A percentile compares a stretch with the other conserved stretches of the same genome.
Conservation (phyloP, 2,329 filamentous ascomycete species). For the Periconia sp. region DNA sequence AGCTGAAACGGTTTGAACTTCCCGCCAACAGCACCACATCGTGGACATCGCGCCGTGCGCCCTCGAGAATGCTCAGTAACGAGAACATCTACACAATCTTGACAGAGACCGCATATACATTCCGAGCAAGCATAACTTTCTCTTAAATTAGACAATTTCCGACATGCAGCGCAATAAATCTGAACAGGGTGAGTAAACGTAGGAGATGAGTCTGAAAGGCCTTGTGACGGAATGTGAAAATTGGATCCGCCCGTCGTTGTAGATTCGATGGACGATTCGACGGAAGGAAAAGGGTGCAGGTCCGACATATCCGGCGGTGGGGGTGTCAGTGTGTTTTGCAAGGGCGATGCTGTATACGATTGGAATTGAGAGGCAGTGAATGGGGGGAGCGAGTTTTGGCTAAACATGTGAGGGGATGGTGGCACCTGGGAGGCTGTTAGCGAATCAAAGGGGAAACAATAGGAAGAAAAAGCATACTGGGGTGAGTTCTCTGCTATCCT, state of each 20-base stretch:
- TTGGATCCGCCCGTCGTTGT: conserved; percentile 69
- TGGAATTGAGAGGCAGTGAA: conserved; percentile 54
- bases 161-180: conserved; percentile 90
- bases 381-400: conserved; percentile 64
- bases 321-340: conserved; percentile 88
- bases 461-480: conserved; percentile 63
- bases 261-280: conserved; percentile 73
- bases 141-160: conserved; percentile 72
- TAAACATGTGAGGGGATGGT: conserved; percentile 56
- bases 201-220: conserved; percentile 63
- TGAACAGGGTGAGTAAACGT: conserved; percentile 59
- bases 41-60: conserved; percentile 70
- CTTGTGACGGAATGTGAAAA: conserved; percentile 59
- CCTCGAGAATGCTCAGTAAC: conserved; percentile 72
- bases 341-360: conserved; percentile 82
- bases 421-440: conserved; percentile 44
- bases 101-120: conserved; percentile 91
- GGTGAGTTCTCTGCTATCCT: conserved; percentile 84
- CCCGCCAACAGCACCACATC: conserved; percentile 76
- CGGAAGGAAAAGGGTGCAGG: conserved; percentile 79
- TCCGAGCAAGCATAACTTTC: conserved; percentile 94
- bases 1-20: conserved; percentile 84
- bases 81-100: conserved; percentile 80
- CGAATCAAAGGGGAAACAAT: conserved; percentile 3
- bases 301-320: conserved; percentile 57